These are phyloP conservation scores for Cyberlindnera maclurae DNA, from an alignment of 805 yeast genomes.

Conservation along the genomic window DNA sequence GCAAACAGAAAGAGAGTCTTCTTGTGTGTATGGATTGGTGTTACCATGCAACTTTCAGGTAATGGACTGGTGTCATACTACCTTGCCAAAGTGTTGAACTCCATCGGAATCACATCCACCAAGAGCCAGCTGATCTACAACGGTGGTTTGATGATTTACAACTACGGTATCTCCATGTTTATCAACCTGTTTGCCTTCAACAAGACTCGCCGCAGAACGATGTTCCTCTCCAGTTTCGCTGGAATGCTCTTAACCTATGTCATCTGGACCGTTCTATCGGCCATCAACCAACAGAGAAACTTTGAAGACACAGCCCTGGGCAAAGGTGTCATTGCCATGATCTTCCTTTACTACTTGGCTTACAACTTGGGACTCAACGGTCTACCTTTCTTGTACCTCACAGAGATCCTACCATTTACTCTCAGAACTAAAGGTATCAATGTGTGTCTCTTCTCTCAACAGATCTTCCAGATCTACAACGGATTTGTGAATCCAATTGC, in stretches of 20 bases:
- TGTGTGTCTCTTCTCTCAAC: conserved; percentile 19
- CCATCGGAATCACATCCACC: conserved; percentile 46
- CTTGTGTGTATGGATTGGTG: conserved; percentile 26
- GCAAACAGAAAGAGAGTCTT: conserved; percentile 36
- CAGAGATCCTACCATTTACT: conserved; percentile 33
- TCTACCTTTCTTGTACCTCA: conserved; percentile 37
- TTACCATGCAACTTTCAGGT: conserved; percentile 41
- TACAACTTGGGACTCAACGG: conserved; percentile 40
- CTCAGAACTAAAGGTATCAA: conserved; percentile 27
- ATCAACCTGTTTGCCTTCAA: conserved; percentile 27
- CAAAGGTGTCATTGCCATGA: conserved; percentile 43
- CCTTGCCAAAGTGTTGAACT: conserved; percentile 39
- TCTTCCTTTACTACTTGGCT: conserved; percentile 37
- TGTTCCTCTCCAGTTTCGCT: conserved; percentile 29
- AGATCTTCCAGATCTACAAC: conserved; percentile 25
- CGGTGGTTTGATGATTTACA: conserved; percentile 43
- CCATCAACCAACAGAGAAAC: conserved; percentile 35
- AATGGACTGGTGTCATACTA: conserved; percentile 47
- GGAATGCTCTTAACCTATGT: conserved; percentile 33
- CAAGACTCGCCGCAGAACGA: conserved; percentile 29
- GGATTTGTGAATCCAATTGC: conserved; percentile 33
- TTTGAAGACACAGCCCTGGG: conserved; percentile 34
- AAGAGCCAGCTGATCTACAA: conserved; percentile 41
- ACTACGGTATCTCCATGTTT: conserved; percentile 29
- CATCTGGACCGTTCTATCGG: conserved; percentile 41